Conservation (phyloP, 106 monocot species). For the Dactylorhiza incarnata region DNA sequence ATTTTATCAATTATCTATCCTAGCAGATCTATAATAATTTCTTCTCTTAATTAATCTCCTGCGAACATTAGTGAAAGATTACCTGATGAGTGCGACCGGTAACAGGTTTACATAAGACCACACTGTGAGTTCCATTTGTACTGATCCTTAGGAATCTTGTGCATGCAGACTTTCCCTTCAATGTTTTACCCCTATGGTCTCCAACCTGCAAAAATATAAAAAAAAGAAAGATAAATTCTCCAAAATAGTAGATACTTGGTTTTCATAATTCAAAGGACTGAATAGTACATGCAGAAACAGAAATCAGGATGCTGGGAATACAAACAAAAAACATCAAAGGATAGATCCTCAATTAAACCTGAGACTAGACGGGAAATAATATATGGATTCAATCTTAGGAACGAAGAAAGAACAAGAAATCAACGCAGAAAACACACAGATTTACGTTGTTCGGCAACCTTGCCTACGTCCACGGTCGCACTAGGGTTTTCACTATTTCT, state of each 20-base stretch:
- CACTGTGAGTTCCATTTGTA: constrained; percentile 65
- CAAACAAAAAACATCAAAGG: not conserved
- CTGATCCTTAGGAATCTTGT: constrained; percentile 78
- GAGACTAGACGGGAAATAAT: not conserved
- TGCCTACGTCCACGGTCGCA: too few relatives aligned
- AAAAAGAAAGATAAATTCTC: constrained; percentile 1
- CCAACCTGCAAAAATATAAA: not conserved
- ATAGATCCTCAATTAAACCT: not conserved
- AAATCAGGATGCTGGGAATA: not conserved
- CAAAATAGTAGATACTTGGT: not conserved
- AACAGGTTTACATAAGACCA: constrained; percentile 80
- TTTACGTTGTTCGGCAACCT: too few relatives aligned
- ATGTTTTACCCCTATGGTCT: not conserved
- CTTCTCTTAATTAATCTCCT: not conserved
- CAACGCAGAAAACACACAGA: too few relatives aligned
- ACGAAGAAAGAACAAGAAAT: too few relatives aligned
- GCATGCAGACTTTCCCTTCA: constrained; percentile 70
- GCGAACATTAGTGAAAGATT: not conserved
- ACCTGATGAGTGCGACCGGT: constrained; percentile 97
- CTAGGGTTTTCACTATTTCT: too few relatives aligned
- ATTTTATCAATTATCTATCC: not conserved
- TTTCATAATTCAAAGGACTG: not conserved
- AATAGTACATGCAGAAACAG: not conserved
- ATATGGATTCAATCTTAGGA: too few relatives aligned
- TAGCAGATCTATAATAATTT: not conserved